phyloP scores from a whole-genome alignment of 2,329 filamentous ascomycete genomes.

The Colletotrichum siamense region DNA sequence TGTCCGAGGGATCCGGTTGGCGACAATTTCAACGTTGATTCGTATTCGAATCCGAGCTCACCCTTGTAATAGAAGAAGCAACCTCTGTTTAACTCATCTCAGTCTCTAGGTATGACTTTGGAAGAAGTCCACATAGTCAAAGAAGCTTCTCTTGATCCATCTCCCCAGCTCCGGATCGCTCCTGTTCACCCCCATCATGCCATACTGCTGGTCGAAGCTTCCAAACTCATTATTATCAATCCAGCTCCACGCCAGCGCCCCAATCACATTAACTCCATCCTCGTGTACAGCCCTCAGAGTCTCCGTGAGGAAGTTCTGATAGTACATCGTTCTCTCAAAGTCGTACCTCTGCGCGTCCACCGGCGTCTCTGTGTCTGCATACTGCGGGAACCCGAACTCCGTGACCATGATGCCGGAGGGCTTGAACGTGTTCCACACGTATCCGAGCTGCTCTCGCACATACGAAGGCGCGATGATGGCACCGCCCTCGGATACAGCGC shows the following conservation, averaged over 20 bases:
- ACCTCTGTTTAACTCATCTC: accelerated
- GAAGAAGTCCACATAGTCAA: conserved; percentile 61
- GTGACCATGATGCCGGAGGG: conserved; percentile 48
- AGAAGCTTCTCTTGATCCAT: conserved; percentile 63
- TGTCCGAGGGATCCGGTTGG: background rate
- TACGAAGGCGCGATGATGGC: conserved; percentile 65
- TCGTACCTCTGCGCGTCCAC: conserved; percentile 56
- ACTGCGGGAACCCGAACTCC: conserved; percentile 65
- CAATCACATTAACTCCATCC: conserved; percentile 59
- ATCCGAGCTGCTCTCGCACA: conserved; percentile 60
- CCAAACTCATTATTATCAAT: conserved; percentile 64
- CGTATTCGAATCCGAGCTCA: background rate
- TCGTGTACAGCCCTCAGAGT: conserved; percentile 60
- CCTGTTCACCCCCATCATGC: conserved; percentile 60
- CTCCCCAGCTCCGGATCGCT: conserved; percentile 50
- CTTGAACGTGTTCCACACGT: conserved; percentile 64
- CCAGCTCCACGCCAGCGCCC: conserved; percentile 59
- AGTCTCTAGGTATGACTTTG: background rate
- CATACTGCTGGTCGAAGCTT: conserved; percentile 59
- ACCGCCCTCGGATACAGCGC: conserved; percentile 60
- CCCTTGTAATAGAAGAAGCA: accelerated
- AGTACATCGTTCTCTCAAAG: conserved; percentile 58
- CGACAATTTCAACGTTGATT: background rate
- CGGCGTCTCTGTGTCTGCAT: conserved; percentile 45
- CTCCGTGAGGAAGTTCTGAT: conserved; percentile 58